Percentiles rank a stretch among this genome's conserved stretches.
Conservation (phyloP, 2,329 filamentous ascomycete genomes). For the Pseudogymnoascus sp. region DNA sequence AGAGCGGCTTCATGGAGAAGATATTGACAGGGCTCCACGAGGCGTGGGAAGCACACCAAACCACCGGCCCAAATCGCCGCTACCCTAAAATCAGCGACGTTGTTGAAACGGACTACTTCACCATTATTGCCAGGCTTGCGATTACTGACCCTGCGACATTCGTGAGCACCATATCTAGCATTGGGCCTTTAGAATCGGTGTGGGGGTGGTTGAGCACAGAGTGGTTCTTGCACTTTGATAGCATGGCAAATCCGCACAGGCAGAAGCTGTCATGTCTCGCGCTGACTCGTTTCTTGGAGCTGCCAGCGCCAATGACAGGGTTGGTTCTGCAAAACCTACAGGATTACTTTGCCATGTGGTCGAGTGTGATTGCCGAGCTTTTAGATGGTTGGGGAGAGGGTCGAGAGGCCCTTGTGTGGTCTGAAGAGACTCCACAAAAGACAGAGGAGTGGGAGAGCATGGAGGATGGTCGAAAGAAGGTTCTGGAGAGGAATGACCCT, state of each 20-base stretch:
- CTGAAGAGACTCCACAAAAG: constrained; percentile 38
- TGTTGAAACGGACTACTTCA: constrained; percentile 77
- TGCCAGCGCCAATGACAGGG: constrained; percentile 42
- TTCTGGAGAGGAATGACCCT: constrained; percentile 51
- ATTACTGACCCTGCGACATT: constrained; percentile 65
- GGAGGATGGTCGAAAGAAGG: constrained; percentile 44
- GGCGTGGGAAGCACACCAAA: constrained; percentile 67
- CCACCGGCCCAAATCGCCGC: constrained; percentile 69
- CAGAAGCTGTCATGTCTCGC: constrained; percentile 67
- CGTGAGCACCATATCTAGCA: constrained; percentile 43
- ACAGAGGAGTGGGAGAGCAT: constrained; percentile 29
- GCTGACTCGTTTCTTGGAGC: constrained; percentile 62
- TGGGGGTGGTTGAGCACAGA: constrained; percentile 53
- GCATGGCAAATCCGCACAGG: constrained; percentile 54
- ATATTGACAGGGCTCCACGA: constrained; percentile 60
- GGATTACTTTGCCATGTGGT: constrained; percentile 70
- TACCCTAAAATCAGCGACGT: constrained; percentile 62
- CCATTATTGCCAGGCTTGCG: constrained; percentile 69
- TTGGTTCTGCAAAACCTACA: constrained; percentile 57
- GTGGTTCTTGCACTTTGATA: constrained; percentile 63
- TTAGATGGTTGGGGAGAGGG: constrained; percentile 49
- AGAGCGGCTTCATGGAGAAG: constrained; percentile 52
- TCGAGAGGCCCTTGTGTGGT: constrained; percentile 45
- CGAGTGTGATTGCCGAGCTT: constrained; percentile 57
- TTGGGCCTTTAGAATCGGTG: constrained; percentile 37